Evolutionary conservation across 139 green algal genomes (phyloP).

Genomic region (Medakamo hakoo): DNA sequence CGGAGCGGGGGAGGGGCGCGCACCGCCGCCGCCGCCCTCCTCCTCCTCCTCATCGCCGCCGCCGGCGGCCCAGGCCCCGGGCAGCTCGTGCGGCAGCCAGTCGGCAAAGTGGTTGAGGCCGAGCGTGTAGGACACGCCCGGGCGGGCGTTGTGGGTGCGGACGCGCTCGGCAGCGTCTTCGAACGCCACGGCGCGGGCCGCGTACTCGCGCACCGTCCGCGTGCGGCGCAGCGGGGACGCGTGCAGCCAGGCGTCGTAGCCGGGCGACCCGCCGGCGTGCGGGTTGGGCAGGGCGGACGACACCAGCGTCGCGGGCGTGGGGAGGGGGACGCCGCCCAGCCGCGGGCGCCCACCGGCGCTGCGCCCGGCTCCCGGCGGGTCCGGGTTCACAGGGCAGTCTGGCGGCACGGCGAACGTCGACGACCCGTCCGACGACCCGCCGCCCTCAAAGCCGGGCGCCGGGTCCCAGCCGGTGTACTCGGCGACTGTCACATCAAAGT

Average conservation of each 20-base stretch:
- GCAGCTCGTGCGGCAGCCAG: conserved; percentile 22
- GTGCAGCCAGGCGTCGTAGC: conserved; percentile 28
- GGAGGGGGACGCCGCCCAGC: too few relatives aligned
- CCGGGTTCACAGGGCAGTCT: not conserved
- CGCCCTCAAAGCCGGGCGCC: not conserved
- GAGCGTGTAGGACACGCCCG: conserved; percentile 5
- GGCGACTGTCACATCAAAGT: conserved; percentile 30
- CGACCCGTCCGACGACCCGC: too few relatives aligned
- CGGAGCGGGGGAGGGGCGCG: too few relatives aligned
- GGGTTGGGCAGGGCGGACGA: conserved; percentile 4
- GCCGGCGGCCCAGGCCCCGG: too few relatives aligned
- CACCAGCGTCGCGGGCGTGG: not conserved
- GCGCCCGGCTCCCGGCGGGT: too few relatives aligned
- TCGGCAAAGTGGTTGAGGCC: conserved; percentile 32
- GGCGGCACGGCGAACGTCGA: too few relatives aligned
- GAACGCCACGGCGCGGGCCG: conserved; percentile 11
- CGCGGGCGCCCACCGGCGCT: too few relatives aligned
- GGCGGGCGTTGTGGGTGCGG: conserved; percentile 4
- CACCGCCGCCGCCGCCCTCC: too few relatives aligned
- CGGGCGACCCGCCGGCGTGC: conserved; percentile 12
- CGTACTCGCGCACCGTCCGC: conserved; percentile 16
- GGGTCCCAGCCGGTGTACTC: conserved; percentile 16
- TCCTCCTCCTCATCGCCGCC: not conserved
- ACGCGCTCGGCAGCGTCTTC: conserved; percentile 14
- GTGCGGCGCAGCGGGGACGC: conserved; percentile 11